phyloP scores from a whole-genome alignment of 176 grass and related monocot genomes.

The Puya raimondii region DNA sequence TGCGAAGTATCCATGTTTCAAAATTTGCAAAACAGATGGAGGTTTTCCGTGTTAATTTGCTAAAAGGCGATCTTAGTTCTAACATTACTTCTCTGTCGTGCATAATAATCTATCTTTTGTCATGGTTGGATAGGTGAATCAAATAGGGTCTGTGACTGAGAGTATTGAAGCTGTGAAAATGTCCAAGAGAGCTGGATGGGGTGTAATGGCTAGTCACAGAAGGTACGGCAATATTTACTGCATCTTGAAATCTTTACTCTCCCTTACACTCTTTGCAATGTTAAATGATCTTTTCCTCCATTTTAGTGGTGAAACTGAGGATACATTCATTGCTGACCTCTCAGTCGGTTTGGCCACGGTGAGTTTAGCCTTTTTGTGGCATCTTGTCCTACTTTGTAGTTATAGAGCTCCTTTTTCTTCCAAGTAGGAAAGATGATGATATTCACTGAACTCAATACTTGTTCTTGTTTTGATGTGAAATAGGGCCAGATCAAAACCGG shows the following conservation, averaged over 20 bases:
- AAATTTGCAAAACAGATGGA: too few species aligned
- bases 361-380: conserved; percentile 1
- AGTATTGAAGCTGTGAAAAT: conserved; percentile 91
- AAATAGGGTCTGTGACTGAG: conserved; percentile 90
- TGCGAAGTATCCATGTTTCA: too few species aligned
- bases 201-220: conserved; percentile 88
- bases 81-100: not conserved
- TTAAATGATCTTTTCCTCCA: conserved; percentile 10
- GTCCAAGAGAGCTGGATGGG: conserved; percentile 78
- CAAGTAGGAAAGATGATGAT: not conserved
- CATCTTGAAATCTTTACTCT: not conserved
- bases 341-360: conserved; percentile 79
- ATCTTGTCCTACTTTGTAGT: too few species aligned
- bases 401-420: too few species aligned
- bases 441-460: not conserved
- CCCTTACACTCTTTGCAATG: not conserved
- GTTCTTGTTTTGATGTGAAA: conserved; percentile 12
- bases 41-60: too few species aligned
- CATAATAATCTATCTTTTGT: not conserved
- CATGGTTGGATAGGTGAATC: conserved; percentile 57
- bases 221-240: conserved; percentile 26
- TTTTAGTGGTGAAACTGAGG: conserved; percentile 79
- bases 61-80: not conserved
- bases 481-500: conserved; percentile 95
- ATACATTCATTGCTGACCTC: conserved; percentile 95